These are phyloP conservation scores for Gonium pectorale DNA, from an alignment of 139 green algal species.

Conservation along the genomic window DNA sequence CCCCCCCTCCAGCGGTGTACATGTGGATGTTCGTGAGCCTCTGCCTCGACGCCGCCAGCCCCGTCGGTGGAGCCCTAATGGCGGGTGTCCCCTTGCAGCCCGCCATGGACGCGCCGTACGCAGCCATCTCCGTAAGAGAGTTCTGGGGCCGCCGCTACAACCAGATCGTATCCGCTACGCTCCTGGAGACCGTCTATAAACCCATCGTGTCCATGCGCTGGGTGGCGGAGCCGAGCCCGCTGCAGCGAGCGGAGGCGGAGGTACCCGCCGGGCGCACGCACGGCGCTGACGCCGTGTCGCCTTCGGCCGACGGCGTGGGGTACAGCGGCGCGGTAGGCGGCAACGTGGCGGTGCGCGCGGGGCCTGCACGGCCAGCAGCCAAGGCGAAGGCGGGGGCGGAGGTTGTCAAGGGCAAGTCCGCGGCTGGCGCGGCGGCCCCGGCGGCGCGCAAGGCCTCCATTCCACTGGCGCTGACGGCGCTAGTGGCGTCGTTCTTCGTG, in stretches of 20 bases:
- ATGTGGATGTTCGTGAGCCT: slow-evolving; percentile 34
- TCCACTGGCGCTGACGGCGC: not conserved
- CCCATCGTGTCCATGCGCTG: slow-evolving; percentile 35
- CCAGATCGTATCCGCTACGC: slow-evolving; percentile 29
- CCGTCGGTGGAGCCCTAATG: slow-evolving; percentile 1
- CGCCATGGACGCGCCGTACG: slow-evolving; percentile 26
- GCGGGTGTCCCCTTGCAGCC: slow-evolving; percentile 1
- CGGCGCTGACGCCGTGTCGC: not conserved
- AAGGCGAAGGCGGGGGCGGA: not conserved
- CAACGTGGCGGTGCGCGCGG: not conserved
- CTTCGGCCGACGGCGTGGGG: not conserved
- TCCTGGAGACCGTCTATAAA: slow-evolving; percentile 42
- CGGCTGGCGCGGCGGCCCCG: not conserved
- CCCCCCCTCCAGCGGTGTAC: not conserved
- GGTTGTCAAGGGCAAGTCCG: not conserved
- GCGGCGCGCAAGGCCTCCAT: not conserved
- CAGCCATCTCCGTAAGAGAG: slow-evolving; percentile 6
- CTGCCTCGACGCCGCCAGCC: slow-evolving; percentile 8
- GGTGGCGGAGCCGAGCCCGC: not conserved
- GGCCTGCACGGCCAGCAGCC: not conserved
- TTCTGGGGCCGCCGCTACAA: slow-evolving; percentile 48
- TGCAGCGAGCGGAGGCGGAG: not conserved
- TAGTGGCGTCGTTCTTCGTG: slow-evolving; percentile 38
- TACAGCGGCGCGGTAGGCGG: not conserved
- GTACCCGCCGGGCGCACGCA: too few relatives aligned